Conservation (phyloP, 352 stramenopile species). For the Globisporangium nodosum region DNA sequence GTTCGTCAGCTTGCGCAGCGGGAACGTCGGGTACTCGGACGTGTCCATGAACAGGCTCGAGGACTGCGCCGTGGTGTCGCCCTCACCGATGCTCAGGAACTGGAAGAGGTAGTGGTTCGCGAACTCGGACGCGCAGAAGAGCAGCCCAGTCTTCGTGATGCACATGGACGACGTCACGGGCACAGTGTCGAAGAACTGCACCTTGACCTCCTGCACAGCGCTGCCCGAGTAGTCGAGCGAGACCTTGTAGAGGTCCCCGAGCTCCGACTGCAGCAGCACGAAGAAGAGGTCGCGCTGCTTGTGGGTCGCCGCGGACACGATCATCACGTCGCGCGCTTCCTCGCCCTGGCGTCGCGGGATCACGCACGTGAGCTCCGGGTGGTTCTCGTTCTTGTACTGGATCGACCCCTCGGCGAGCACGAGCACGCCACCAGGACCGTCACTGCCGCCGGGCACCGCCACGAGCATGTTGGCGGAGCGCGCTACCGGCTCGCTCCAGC, state of each 20-base stretch:
- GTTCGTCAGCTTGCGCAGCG: slow-evolving; percentile 86
- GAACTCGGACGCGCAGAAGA: slow-evolving; percentile 97
- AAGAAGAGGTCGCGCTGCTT: slow-evolving; percentile 96
- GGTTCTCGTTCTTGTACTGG: slow-evolving; percentile 96
- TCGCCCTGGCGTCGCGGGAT: slow-evolving; percentile 77
- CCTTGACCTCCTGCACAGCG: slow-evolving; percentile 81
- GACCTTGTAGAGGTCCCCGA: slow-evolving; percentile 99
- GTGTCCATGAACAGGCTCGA: slow-evolving; percentile 72
- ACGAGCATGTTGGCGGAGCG: slow-evolving; percentile 94
- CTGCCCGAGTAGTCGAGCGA: slow-evolving; percentile 86
- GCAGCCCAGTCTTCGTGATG: slow-evolving; percentile 96
- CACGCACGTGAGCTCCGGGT: slow-evolving; percentile 66
- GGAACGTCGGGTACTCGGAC: slow-evolving; percentile 57
- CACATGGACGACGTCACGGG: slow-evolving; percentile 92
- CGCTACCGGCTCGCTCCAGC: slow-evolving; percentile 88
- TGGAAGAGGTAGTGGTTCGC: slow-evolving; percentile 98
- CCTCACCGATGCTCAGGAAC: slow-evolving; percentile 95
- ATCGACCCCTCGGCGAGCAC: slow-evolving; percentile 96
- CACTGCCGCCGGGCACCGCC: slow-evolving; percentile 74
- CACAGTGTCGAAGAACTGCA: slow-evolving; percentile 96
- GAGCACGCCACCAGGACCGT: slow-evolving; percentile 91
- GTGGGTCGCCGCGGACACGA: slow-evolving; percentile 91
- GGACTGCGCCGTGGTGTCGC: slow-evolving; percentile 73
- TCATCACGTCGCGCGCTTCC: slow-evolving; percentile 79
- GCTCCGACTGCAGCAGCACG: slow-evolving; percentile 96